phyloP scores from a whole-genome alignment of 441 rosid genomes.

The Arabidopsis lyrata region DNA sequence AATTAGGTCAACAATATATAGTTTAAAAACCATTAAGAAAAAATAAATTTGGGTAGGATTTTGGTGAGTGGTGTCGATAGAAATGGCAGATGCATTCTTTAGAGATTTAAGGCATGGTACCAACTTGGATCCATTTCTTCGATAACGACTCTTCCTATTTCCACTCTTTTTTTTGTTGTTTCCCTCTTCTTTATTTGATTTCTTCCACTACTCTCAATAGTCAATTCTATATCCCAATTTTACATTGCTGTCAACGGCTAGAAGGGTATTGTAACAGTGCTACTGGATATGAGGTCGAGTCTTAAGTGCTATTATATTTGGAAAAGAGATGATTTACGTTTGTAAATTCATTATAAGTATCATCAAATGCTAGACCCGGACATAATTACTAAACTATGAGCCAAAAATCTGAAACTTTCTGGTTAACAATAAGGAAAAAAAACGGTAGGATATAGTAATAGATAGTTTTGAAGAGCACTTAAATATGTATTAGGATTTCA shows the following conservation, averaged over 20 bases:
- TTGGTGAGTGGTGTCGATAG: slow-evolving; percentile 19
- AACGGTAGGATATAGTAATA: no score
- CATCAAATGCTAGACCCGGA: background rate
- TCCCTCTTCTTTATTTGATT: slow-evolving; percentile 5
- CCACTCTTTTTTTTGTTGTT: slow-evolving; percentile 7
- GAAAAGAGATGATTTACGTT: background rate
- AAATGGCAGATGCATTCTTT: slow-evolving; percentile 32
- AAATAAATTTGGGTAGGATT: background rate
- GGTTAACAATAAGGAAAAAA: background rate
- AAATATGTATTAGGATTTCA: background rate
- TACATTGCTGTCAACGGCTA: background rate
- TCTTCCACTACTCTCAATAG: background rate
- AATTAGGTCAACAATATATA: background rate
- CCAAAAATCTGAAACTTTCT: background rate
- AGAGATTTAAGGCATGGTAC: slow-evolving; percentile 28
- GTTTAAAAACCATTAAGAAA: background rate
- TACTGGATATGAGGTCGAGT: background rate
- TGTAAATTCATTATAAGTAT: background rate
- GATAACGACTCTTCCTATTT: slow-evolving; percentile 36
- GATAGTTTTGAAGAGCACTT: no score
- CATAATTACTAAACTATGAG: no score
- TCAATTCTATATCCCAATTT: background rate
- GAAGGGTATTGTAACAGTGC: background rate
- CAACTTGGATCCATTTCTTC: slow-evolving; percentile 36
- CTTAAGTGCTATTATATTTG: background rate